Base-by-base conservation (phyloP, 2,329 filamentous ascomycete genomes). In the Colletotrichum lupini region DNA sequence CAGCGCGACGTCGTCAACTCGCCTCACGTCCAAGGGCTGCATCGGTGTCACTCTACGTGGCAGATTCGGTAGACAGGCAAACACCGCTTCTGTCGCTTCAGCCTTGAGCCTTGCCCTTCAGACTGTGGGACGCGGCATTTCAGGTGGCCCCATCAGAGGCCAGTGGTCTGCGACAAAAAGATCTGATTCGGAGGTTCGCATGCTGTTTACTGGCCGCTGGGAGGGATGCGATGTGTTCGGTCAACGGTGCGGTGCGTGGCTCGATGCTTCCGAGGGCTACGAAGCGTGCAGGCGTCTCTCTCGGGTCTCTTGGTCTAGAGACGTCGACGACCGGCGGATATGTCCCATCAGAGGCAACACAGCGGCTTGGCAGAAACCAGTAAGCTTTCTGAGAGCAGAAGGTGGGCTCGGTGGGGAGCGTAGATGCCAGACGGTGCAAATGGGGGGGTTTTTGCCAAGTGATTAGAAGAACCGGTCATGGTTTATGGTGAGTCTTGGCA, bases 301-400 rank as follows among this genome's bases (percentile, higher is more conserved):
- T 14, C 68, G 57, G 68, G n/a, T 57, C 16, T 22, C 9, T 42
- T 42, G 37, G 37, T 42, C 42, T n/a, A 49, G 19, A 49, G 42
- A 49, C 42, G 42, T 49, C 42, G 42, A 49, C 42, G 19, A 9
- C 19, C 42, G 42, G 42, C 42, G 19, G 42, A 8, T 46, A 32
- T 37, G 35, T 73, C 67, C 71, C 71, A 61, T 73, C 67, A 67
- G 55, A 60, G 60, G 32, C 46, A 73, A 70, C 65, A 49, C 30
- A 55, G 60, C 70, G 70, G 66, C 70, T 73, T 73, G 70, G 70
- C 70, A 26, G 56, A n/a, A 49, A 22, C 32, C 70, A 70, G 53
- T 42, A 59, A 61, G 60, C 56, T 60, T 73, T 65, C 70, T 65
- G 42, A 70, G 70, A 73, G 67, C 46, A 73, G 67, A 65, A 73